Evolutionary conservation across 495 filamentous ascomycete species (phyloP).

Genomic region (Penicillium lividum): DNA sequence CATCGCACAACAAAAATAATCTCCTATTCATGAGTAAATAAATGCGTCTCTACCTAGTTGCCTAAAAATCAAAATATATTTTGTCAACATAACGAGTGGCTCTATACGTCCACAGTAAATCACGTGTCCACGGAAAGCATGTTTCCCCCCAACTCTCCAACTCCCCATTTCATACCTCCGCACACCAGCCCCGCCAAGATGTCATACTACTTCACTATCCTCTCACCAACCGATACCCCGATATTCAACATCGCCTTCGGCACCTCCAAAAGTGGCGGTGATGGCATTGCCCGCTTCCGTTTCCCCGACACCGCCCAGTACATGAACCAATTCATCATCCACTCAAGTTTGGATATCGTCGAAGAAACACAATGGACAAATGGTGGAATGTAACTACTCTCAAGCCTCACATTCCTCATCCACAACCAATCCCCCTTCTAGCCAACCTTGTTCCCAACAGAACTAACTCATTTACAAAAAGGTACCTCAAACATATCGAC

Average conservation of each 20-base stretch:
- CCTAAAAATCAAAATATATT: not conserved
- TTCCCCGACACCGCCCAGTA: constrained; percentile 84
- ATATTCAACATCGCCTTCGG: constrained; percentile 96
- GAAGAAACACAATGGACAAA: constrained; percentile 92
- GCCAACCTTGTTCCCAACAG: constrained; percentile 9
- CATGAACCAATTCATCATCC: constrained; percentile 97
- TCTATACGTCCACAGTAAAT: not conserved
- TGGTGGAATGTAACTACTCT: constrained; percentile 69
- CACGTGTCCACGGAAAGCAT: not conserved
- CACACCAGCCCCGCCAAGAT: constrained; percentile 49
- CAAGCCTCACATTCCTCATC: not conserved
- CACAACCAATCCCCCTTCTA: not conserved
- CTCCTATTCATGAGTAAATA: too few relatives aligned
- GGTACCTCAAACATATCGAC: constrained; percentile 95
- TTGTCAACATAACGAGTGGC: not conserved
- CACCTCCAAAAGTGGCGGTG: constrained; percentile 89
- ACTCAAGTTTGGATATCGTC: constrained; percentile 87
- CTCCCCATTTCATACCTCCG: constrained; percentile 12
- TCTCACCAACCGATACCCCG: constrained; percentile 91
- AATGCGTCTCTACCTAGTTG: too few relatives aligned
- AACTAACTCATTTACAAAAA: constrained; percentile 31
- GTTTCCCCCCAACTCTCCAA: constrained; percentile 7
- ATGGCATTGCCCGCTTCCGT: constrained; percentile 75
- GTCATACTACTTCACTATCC: constrained; percentile 96
- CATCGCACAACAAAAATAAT: too few relatives aligned